These are phyloP conservation scores for Neurospora pannonica DNA, from an alignment of 495 filamentous ascomycete species.

Conservation along the genomic window DNA sequence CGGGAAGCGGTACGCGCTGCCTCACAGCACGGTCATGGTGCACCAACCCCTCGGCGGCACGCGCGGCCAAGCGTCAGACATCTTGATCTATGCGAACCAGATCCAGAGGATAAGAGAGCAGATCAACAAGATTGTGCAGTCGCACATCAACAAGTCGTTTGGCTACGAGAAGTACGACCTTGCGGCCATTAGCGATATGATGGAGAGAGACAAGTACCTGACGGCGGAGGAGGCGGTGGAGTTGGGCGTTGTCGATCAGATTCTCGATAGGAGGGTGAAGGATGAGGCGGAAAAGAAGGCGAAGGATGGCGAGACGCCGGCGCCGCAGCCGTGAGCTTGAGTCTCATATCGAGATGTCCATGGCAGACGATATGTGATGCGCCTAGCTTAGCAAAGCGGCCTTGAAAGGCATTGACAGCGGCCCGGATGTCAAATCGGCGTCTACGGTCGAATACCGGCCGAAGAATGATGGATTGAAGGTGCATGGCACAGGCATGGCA, in stretches of 20 bases:
- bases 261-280: slow-evolving; percentile 47
- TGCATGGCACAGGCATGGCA: not conserved
- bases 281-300: slow-evolving; percentile 17
- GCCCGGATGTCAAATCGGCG: not conserved
- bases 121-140: slow-evolving; percentile 82
- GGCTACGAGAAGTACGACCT: slow-evolving; percentile 47
- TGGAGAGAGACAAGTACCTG: slow-evolving; percentile 96
- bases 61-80: slow-evolving; percentile 80
- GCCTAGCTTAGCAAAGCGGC: not conserved
- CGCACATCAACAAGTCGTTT: slow-evolving; percentile 71
- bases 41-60: slow-evolving; percentile 93
- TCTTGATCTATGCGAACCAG: slow-evolving; percentile 94
- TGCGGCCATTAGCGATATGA: slow-evolving; percentile 80
- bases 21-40: slow-evolving; percentile 90
- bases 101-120: slow-evolving; percentile 78
- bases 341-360: not conserved
- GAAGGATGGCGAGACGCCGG: slow-evolving; percentile 9
- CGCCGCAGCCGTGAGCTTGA: slow-evolving; percentile 11
- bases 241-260: slow-evolving; percentile 84
- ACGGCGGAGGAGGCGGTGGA: slow-evolving; percentile 79
- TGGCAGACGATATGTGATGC: not conserved
- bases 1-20: too few relatives aligned
- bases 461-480: not conserved
- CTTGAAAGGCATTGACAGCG: not conserved
- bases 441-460: not conserved